Evolutionary conservation across 768 basidiomycete species (phyloP), one percentile per base, ranked within the genome.

Genomic region (Naganishia randhawae): DNA sequence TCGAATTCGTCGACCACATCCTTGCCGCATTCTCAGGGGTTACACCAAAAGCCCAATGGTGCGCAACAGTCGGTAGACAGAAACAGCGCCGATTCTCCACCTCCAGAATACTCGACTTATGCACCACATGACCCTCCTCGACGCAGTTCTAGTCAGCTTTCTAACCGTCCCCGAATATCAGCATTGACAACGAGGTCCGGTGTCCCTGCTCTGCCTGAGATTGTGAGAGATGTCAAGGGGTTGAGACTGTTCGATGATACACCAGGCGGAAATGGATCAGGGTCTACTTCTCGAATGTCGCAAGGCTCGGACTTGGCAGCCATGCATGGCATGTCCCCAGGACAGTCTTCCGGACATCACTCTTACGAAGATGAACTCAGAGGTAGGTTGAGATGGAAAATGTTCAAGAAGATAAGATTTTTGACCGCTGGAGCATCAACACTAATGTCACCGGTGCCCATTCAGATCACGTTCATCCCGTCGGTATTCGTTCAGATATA

Each of bases 281-380:
- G 6, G 6, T 31, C 27, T 6, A 31, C 22, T 5, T 14, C n/a
- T 61, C 57, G 57, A 22, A 14, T 41, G 16, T 55, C 54, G 14
- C 57, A 29, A 16, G 19, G 37, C 8, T 39, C 57, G n/a, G 57
- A 61, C 3, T 61, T 39, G n/a, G 17, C 57, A 13, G 35, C 19
- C 14, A 27, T 13, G 10, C 27, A 16, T 6, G 35, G 27, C 39
- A 31, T 31, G 29, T 63, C 63, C 17, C 37, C 45, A n/a, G 55
- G 66, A 29, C 37, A 41, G 42, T 32, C 52, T 19, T 57, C 66
- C 41, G 41, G 63, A 22, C n/a, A 19, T 7, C 14, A 61, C 2
- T 37, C 22, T 35, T 69, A 64, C 70, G 66, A 65, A 48, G 33
- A 72, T 73, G 66, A 72, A 72, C 63, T 72, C 65, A 42, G 66